A percentile compares a stretch with the other conserved stretches of the same genome.
phyloP scores from a whole-genome alignment of 139 green algal species.

The Edaphochlamys debaryana region DNA sequence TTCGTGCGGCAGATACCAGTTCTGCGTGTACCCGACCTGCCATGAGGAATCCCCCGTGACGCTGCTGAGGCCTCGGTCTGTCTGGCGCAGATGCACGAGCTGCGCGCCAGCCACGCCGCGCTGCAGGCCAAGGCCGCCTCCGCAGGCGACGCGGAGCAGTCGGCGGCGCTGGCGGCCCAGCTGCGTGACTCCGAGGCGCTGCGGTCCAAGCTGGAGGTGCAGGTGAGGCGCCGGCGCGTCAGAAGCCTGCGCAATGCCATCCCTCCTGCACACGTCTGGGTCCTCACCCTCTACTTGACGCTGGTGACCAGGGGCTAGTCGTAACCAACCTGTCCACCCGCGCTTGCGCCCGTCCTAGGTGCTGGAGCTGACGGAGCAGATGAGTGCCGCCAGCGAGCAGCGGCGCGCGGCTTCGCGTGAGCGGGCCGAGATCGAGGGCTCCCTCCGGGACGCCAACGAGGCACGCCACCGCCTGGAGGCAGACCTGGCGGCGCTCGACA shows the following conservation, averaged over 20 bases:
- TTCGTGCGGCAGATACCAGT: too few relatives aligned
- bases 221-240: not conserved
- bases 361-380: slow-evolving; percentile 5
- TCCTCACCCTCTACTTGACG: not conserved
- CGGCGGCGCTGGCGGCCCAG: not conserved
- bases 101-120: not conserved
- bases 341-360: not conserved
- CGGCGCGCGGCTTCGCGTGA: not conserved
- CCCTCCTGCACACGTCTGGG: too few relatives aligned
- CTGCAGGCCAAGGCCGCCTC: not conserved
- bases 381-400: not conserved
- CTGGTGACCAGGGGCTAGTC: too few relatives aligned
- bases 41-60: too few relatives aligned
- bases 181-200: slow-evolving; percentile 13
- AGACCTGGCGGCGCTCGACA: not conserved
- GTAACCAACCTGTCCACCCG: too few relatives aligned
- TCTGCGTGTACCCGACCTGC: too few relatives aligned
- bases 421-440: not conserved
- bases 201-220: slow-evolving; percentile 18
- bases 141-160: too few relatives aligned
- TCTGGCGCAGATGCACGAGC: slow-evolving; percentile 20
- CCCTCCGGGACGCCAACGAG: not conserved
- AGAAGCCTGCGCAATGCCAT: too few relatives aligned
- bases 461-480: not conserved
- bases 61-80: too few relatives aligned